Conservation (phyloP, 139 green algal genomes). For the Chlamydomonas urium region DNA sequence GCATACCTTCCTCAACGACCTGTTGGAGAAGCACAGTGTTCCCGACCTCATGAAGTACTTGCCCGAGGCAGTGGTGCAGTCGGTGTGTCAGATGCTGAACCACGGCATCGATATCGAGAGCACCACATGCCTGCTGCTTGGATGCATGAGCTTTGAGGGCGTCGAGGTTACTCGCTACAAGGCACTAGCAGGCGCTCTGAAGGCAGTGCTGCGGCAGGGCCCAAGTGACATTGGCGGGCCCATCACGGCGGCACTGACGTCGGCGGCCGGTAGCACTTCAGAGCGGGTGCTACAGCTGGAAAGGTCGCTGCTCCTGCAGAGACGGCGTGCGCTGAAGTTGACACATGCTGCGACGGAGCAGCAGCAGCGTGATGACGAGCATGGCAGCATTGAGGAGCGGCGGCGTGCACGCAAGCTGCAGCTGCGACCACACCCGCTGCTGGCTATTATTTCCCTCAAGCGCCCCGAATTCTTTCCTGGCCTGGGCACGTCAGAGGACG, state of each 20-base stretch:
- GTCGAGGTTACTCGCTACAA: background rate
- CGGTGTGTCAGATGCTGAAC: constrained; percentile 3
- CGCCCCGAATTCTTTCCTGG: background rate
- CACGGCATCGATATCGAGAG: background rate
- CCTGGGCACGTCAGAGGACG: background rate
- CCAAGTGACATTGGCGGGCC: background rate
- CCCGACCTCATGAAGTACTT: background rate
- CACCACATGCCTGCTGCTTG: constrained; percentile 2
- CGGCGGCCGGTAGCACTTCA: background rate
- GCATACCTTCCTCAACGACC: background rate
- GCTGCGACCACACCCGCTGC: background rate
- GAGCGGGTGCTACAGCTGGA: constrained; percentile 9
- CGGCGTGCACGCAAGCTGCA: background rate
- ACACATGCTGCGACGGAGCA: background rate
- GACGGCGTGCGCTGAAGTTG: background rate
- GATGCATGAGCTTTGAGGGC: constrained; percentile 3
- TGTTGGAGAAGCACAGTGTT: background rate
- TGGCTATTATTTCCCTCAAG: background rate
- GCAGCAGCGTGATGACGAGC: background rate
- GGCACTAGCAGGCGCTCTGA: background rate
- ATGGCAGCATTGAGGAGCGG: background rate
- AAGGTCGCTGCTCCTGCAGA: background rate
- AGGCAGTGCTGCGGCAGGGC: background rate
- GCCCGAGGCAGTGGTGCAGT: background rate
- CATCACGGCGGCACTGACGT: constrained; percentile 1